A percentile compares a stretch with the other conserved stretches of the same genome.
phyloP scores from a whole-genome alignment of 768 basidiomycete species.

The Pleurotus sapidus region DNA sequence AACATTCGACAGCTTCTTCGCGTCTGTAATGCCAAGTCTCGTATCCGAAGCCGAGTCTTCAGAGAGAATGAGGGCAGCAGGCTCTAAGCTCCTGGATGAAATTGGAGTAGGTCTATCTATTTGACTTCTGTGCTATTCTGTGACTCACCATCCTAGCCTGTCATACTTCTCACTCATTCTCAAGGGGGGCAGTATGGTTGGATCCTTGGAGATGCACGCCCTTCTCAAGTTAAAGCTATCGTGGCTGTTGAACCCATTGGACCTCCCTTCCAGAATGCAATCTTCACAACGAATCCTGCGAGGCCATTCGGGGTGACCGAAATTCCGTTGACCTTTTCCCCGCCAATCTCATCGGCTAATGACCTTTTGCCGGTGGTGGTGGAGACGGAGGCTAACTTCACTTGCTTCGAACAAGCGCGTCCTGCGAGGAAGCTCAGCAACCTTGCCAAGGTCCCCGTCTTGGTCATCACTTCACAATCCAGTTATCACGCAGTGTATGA shows the following conservation, averaged over 20 bases:
- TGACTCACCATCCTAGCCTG: slow-evolving; percentile 28
- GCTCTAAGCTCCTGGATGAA: slow-evolving; percentile 38
- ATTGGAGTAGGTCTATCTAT: slow-evolving; percentile 37
- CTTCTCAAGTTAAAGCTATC: slow-evolving; percentile 41
- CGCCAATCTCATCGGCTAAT: slow-evolving; percentile 35
- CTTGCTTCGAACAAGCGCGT: slow-evolving; percentile 38
- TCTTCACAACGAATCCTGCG: slow-evolving; percentile 33
- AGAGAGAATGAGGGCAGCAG: slow-evolving; percentile 38
- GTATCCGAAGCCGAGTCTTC: slow-evolving; percentile 31
- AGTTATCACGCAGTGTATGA: slow-evolving; percentile 52
- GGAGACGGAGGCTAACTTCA: slow-evolving; percentile 26
- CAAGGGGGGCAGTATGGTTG: slow-evolving; percentile 49
- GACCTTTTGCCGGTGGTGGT: slow-evolving; percentile 30
- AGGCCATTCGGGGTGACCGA: slow-evolving; percentile 48
- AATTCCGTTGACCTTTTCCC: slow-evolving; percentile 39
- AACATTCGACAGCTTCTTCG: slow-evolving; percentile 42
- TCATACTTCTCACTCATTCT: slow-evolving; percentile 47
- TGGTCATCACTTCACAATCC: slow-evolving; percentile 47
- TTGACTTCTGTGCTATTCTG: background rate
- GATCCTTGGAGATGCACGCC: slow-evolving; percentile 45
- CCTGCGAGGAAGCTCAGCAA: slow-evolving; percentile 42
- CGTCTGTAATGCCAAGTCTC: slow-evolving; percentile 38
- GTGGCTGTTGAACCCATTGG: slow-evolving; percentile 48
- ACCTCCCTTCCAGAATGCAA: slow-evolving; percentile 42
- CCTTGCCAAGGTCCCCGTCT: slow-evolving; percentile 39